Evolutionary conservation across 768 basidiomycete species (phyloP).

Genomic region (Amanita pseudoporphyria): DNA sequence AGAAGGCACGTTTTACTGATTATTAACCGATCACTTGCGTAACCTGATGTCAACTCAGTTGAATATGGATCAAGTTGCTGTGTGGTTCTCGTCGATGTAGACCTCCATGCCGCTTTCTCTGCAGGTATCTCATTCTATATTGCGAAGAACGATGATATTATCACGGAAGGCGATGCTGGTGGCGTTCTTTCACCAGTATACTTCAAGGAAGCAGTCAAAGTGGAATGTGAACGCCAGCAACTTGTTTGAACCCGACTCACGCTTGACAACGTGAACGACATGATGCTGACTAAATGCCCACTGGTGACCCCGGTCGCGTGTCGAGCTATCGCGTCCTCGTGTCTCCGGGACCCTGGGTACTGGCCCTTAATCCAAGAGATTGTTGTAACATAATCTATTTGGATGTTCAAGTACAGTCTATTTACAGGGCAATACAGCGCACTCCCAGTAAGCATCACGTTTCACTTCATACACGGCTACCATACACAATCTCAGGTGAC

Average conservation of each 20-base stretch:
- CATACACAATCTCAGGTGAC: conserved; percentile 70
- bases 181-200: not conserved
- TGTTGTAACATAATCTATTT: too few species aligned
- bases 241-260: not conserved
- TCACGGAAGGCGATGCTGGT: not conserved
- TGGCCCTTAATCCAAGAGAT: too few species aligned
- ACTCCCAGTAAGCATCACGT: not conserved
- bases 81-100: not conserved
- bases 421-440: not conserved
- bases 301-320: too few species aligned
- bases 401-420: not conserved
- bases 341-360: too few species aligned
- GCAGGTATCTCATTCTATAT: conserved; percentile 4
- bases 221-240: not conserved
- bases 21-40: not conserved
- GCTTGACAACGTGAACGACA: too few species aligned
- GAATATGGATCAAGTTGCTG: not conserved
- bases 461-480: conserved; percentile 35
- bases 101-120: conserved; percentile 2
- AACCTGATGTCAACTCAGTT: not conserved
- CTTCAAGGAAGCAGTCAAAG: conserved; percentile 4
- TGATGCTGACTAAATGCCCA: too few species aligned
- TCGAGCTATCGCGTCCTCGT: too few species aligned
- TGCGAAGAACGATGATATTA: not conserved
- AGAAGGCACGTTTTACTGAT: not conserved